A percentile compares a stretch with the other conserved stretches of the same genome.
phyloP scores from a whole-genome alignment of 768 basidiomycete species.

The Termitomyces sp. region DNA sequence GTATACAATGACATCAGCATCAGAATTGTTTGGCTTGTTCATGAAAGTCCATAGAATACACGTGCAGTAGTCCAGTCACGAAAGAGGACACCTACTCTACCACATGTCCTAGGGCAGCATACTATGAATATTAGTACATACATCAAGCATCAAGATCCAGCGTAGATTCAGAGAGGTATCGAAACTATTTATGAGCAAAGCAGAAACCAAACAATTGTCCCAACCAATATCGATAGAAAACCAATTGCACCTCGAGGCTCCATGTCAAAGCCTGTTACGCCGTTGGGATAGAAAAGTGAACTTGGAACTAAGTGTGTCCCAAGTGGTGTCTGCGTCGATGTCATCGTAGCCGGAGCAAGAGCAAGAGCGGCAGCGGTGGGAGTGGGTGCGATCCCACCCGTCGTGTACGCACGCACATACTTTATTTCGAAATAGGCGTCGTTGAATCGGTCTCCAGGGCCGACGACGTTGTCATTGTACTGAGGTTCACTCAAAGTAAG shows the following conservation, averaged over 20 bases:
- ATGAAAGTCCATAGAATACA: neutral
- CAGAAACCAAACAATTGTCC: neutral
- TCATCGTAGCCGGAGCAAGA: conserved; percentile 2
- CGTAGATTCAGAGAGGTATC: neutral
- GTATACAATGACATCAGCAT: neutral
- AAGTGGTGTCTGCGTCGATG: conserved; percentile 2
- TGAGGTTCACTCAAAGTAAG: conserved; percentile 11
- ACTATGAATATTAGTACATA: neutral
- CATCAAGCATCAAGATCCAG: neutral
- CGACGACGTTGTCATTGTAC: conserved; percentile 49
- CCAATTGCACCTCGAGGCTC: neutral
- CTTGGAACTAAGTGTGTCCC: conserved; percentile 16
- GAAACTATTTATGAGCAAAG: neutral
- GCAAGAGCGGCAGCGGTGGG: conserved; percentile 19
- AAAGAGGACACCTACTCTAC: neutral
- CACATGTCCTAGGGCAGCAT: neutral
- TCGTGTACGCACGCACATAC: conserved; percentile 46
- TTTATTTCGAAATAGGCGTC: conserved; percentile 62
- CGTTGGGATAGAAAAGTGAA: conserved; percentile 14
- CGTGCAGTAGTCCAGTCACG: neutral
- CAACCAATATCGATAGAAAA: neutral
- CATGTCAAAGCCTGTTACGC: neutral
- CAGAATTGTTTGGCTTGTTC: neutral
- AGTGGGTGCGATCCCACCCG: conserved; percentile 21
- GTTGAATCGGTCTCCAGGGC: conserved; percentile 35